phyloP scores from a whole-genome alignment of 768 basidiomycete species.

The Mycena kentingensis region DNA sequence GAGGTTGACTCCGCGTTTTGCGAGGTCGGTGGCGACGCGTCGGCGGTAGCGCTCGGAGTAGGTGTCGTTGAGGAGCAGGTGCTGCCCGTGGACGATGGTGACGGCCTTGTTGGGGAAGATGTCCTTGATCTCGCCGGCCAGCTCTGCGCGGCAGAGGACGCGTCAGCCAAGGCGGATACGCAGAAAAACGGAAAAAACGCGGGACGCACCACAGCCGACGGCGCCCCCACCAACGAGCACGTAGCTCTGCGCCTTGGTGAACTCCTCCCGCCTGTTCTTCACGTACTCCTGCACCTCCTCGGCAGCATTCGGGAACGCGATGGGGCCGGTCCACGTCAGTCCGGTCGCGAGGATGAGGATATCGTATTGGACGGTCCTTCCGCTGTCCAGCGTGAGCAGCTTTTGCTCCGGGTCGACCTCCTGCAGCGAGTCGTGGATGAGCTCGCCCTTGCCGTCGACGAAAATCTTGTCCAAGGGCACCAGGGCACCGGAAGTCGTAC shows the following conservation, averaged over 20 bases:
- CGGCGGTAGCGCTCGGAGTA: constrained; percentile 48
- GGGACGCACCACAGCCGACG: constrained; percentile 47
- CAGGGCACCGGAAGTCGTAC: constrained; percentile 39
- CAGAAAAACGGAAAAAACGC: not conserved
- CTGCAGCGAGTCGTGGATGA: constrained; percentile 43
- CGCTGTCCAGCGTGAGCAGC: constrained; percentile 54
- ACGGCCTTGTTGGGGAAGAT: constrained; percentile 33
- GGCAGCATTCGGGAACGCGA: constrained; percentile 43
- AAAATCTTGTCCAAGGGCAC: constrained; percentile 57
- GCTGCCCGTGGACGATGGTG: constrained; percentile 48
- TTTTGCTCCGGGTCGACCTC: constrained; percentile 34
- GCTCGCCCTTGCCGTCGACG: constrained; percentile 44
- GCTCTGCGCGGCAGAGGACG: too few species aligned
- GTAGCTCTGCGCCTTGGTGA: constrained; percentile 44
- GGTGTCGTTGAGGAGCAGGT: constrained; percentile 42
- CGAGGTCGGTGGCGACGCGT: constrained; percentile 37
- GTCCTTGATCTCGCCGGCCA: constrained; percentile 27
- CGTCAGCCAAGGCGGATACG: not conserved
- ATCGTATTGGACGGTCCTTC: constrained; percentile 52
- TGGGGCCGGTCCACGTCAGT: constrained; percentile 51
- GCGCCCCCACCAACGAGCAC: constrained; percentile 60
- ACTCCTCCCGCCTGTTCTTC: constrained; percentile 33
- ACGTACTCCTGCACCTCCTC: constrained; percentile 30
- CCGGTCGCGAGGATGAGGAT: constrained; percentile 65
- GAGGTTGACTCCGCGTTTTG: constrained; percentile 36